A percentile compares a stretch with the other conserved stretches of the same genome.
Conservation (phyloP, 176 grass and related monocot species). For the Carex pumila region DNA sequence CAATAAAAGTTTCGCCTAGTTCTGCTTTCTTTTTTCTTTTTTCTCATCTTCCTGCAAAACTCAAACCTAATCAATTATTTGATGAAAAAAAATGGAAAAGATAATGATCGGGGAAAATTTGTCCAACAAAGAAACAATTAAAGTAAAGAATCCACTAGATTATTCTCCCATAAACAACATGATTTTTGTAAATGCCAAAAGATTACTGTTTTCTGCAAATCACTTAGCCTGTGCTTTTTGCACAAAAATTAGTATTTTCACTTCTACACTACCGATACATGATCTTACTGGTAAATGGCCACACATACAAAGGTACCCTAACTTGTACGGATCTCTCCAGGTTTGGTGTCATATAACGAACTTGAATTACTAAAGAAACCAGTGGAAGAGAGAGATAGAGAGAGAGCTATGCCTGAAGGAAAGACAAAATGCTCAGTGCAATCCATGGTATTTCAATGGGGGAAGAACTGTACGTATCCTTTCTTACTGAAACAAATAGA, state of each 20-base stretch:
- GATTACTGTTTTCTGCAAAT: background rate
- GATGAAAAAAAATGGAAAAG: background rate
- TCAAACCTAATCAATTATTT: background rate
- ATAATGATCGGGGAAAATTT: background rate
- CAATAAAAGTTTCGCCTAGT: background rate
- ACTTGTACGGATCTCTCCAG: background rate
- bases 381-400: background rate
- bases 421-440: background rate
- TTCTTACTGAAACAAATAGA: background rate
- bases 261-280: background rate
- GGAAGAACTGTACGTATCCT: background rate
- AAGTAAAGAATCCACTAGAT: background rate
- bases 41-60: background rate
- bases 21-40: background rate
- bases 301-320: background rate
- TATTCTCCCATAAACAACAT: background rate
- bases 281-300: background rate
- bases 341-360: background rate
- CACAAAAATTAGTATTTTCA: background rate
- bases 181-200: background rate
- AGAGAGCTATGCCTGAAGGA: background rate
- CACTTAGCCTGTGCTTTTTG: background rate
- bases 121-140: background rate
- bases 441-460: background rate
- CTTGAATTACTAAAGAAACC: background rate